Base-by-base conservation (phyloP, 2,329 filamentous ascomycete genomes). In the Blastomyces parvus region DNA sequence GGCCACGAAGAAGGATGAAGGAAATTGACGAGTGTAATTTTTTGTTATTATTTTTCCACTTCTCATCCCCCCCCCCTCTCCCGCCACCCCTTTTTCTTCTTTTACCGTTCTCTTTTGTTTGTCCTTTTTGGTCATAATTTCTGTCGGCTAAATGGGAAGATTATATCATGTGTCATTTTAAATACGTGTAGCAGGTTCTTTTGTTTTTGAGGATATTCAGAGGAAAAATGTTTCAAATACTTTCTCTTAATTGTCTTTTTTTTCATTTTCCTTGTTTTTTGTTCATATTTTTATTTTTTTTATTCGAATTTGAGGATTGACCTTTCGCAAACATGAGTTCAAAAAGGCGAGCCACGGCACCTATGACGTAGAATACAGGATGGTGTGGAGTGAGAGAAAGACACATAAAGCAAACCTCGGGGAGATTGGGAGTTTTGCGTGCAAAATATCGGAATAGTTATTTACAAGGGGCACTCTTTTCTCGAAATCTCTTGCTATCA, bases 1-100 rank as follows among this genome's bases (percentile, higher is more conserved):
- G 66, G 79, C 79, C 17, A 81, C 79, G 63, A 70, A 75, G 65
- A 73, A 71, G 67, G 59, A 48, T 52, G 64, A 62, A 33, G 50
- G 25, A 42, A 17, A 33, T 30, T 59, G 63, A 64, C 66, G 60
- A 61, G 60, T 64, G 61, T 61, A n/a, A 38, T 2, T 25, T 55
- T 60, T n/a, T 48, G 33, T 48, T 46, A 33, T 33, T 40, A 22
- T 56, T 64, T 64, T 63, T 56, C 63, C 42, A 50, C 65, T 65
- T 64, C 58, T 17, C 13, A 11, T 9, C 48, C 48, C 48, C 59
- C 44, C 44, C 64, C 62, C 62, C 63, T 59, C 60, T 52, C 42
- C 48, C 57, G n/a, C 7, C 44, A 14, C 22, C 25, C 48, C 22
- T 25, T 62, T 64, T 64, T 56, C 62, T 46, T 46, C 65, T 64